These are phyloP conservation scores for Abrus pulchellus DNA, from an alignment of 306 rosid species.

Conservation along the genomic window DNA sequence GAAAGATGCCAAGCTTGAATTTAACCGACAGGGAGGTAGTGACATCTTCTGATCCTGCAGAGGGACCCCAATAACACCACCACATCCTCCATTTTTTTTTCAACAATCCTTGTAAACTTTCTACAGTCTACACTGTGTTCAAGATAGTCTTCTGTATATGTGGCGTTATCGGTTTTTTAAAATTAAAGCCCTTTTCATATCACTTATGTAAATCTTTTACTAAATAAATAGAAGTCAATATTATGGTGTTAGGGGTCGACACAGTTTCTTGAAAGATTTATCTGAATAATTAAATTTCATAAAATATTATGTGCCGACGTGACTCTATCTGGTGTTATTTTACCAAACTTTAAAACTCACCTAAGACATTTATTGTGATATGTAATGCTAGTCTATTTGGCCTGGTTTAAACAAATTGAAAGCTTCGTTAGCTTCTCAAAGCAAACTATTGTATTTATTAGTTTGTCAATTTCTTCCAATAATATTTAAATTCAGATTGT, in stretches of 20 bases:
- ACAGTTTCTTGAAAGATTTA: neutral
- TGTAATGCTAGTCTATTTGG: neutral
- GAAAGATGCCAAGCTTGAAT: constrained; percentile 1
- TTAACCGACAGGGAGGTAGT: neutral
- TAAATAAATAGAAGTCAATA: too few species aligned
- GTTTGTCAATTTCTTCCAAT: too few species aligned
- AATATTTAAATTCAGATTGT: too few species aligned
- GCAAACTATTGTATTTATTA: neutral
- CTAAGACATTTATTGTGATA: constrained; percentile 4
- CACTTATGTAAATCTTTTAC: too few species aligned
- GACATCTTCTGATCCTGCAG: neutral
- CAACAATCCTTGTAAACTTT: too few species aligned
- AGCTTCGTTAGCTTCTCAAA: neutral
- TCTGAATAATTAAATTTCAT: neutral
- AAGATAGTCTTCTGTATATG: too few species aligned
- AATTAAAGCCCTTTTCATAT: too few species aligned
- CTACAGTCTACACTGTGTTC: too few species aligned
- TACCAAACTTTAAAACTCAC: neutral
- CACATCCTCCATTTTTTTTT: neutral
- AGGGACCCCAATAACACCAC: neutral
- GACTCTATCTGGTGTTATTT: neutral
- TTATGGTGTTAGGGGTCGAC: neutral
- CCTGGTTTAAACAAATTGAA: neutral
- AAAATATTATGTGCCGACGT: neutral
- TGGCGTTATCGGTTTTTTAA: too few species aligned